These are phyloP conservation scores for Ananas comosus DNA, from an alignment of 176 grass and related monocot genomes.

Conservation along the genomic window DNA sequence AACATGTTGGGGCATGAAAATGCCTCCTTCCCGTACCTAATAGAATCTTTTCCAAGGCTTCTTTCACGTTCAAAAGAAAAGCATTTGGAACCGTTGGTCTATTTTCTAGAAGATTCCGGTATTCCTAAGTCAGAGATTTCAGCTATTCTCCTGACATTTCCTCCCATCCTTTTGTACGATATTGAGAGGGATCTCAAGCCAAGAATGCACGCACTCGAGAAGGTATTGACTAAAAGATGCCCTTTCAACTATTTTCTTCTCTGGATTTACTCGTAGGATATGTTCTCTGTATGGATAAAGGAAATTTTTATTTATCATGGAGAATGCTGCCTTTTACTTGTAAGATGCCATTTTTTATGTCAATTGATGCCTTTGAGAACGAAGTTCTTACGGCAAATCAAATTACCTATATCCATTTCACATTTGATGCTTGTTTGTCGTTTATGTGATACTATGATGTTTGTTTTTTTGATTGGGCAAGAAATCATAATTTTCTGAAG, in stretches of 20 bases:
- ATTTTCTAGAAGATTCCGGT: constrained; percentile 33
- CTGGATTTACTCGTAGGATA: not conserved
- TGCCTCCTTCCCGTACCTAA: constrained; percentile 56
- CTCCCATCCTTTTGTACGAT: constrained; percentile 55
- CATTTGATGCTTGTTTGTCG: no score
- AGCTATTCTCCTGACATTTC: constrained; percentile 56
- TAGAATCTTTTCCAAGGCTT: constrained; percentile 88
- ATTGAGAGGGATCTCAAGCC: constrained; percentile 63
- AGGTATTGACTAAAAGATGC: constrained; percentile 34
- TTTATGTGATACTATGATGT: no score
- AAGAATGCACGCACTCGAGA: constrained; percentile 54
- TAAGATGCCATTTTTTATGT: no score
- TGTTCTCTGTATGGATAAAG: no score
- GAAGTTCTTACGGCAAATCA: no score
- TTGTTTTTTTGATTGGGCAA: not conserved
- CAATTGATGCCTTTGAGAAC: no score
- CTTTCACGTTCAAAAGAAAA: constrained; percentile 50
- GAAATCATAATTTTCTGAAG: not conserved
- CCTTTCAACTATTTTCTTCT: constrained; percentile 1
- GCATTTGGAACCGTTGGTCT: constrained; percentile 54
- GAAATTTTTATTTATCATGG: no score
- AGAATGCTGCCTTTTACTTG: no score
- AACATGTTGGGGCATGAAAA: constrained; percentile 52
- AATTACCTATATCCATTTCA: no score
- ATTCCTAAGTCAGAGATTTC: constrained; percentile 33